Evolutionary conservation across 805 yeast genomes (phyloP).

Genomic region (Hanseniaspora meyeri): DNA sequence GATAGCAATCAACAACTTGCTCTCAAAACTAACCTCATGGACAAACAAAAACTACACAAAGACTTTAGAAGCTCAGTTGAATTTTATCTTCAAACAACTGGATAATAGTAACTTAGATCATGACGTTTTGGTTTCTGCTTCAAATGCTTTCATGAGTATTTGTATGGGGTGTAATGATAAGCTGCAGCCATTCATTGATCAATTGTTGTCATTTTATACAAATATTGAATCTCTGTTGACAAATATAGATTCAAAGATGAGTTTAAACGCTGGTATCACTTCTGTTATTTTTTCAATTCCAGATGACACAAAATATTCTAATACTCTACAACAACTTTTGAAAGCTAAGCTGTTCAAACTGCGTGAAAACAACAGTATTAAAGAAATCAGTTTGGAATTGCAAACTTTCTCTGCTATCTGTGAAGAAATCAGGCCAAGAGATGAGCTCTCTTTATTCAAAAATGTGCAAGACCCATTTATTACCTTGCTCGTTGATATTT

Average conservation of each 20-base stretch:
- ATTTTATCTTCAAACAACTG: slow-evolving; percentile 72
- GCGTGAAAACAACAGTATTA: neutral
- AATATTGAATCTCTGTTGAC: slow-evolving; percentile 2
- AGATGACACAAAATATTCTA: neutral
- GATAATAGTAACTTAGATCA: slow-evolving; percentile 24
- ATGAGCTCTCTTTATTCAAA: neutral
- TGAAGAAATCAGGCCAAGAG: slow-evolving; percentile 11
- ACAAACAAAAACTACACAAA: slow-evolving; percentile 67
- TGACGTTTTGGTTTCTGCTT: slow-evolving; percentile 64
- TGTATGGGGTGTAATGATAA: slow-evolving; percentile 77
- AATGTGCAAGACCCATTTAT: slow-evolving; percentile 2
- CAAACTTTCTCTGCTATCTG: slow-evolving; percentile 6
- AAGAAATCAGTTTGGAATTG: neutral
- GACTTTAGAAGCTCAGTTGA: slow-evolving; percentile 66
- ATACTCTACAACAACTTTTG: neutral
- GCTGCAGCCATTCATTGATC: slow-evolving; percentile 56
- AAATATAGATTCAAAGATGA: slow-evolving; percentile 45
- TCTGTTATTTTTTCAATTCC: slow-evolving; percentile 7
- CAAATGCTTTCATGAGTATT: slow-evolving; percentile 86
- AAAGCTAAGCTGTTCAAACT: neutral
- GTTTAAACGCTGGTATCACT: slow-evolving; percentile 59
- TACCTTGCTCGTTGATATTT: slow-evolving; percentile 1
- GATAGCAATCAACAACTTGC: slow-evolving; percentile 76
- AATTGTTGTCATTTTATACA: slow-evolving; percentile 56
- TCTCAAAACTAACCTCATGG: slow-evolving; percentile 97